Base-by-base conservation (phyloP, 164 flowering plant species). In the Amborella trichopoda region DNA sequence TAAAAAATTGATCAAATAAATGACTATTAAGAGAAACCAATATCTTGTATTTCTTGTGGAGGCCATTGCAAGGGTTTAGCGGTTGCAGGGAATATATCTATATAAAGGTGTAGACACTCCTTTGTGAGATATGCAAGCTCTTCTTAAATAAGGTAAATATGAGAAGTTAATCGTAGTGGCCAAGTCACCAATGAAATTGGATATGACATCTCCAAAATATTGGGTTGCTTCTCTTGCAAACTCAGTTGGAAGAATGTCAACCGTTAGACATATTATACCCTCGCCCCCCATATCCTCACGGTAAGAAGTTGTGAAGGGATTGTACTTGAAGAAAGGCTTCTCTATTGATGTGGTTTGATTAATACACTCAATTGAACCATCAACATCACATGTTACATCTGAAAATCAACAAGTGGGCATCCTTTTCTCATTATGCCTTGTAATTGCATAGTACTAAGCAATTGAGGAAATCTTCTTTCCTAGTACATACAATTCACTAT, bases 401-500 rank as follows among this genome's bases (percentile, higher is more conserved):
- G 76, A 63, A 42, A 88, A 65, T 50, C 99, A 64, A 85, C 64
- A 33, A 93, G 94, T 21, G 74, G 93, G 55, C 87, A 59, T 52
- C 83, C 78, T 43, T 67, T 81, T 41, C 44, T 69, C 60, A 53
- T 66, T 39, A 88, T 50, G 36, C 73, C 82, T 63, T 71, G 81
- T 50, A 93, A 61, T 65, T 88, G 96, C 64, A 67, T 36, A 14
- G 61, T 73, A 59, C 68, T 88, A 75, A 93, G 65, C 62, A 93
- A 65, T 32, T 72, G 75, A 37, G 99, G 96, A 64, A 78, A 93
- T 56, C 99, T 76, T 68, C 59, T 71, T 70, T 93, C 99, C 99
- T 96, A 93, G 46, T 93, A 93, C 79, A 93, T 85, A 72, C 97
- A 88, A 64, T 93, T 93, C 14, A 93, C 99, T 91, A n/a, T n/a